A percentile compares a stretch with the other conserved stretches of the same genome.
phyloP scores from a whole-genome alignment of 768 basidiomycete genomes.

The Daedaleopsis nitida region DNA sequence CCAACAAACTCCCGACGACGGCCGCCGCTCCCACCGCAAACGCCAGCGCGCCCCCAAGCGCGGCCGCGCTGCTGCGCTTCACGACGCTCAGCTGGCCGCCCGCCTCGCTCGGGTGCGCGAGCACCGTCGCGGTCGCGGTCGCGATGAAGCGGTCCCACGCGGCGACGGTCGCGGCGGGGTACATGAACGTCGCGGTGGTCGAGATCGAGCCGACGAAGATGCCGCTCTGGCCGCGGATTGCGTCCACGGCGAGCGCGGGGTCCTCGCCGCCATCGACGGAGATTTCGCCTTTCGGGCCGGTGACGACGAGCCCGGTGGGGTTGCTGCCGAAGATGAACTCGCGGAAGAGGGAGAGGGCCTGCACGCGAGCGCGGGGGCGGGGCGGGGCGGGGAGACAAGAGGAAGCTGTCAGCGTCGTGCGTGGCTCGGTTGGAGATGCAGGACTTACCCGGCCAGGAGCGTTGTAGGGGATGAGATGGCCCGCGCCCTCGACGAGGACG shows the following conservation, averaged over 20 bases:
- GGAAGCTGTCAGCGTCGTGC: not conserved
- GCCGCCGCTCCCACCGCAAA: not conserved
- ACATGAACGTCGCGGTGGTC: conserved; percentile 26
- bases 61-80: not conserved
- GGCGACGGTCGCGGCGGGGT: conserved; percentile 33
- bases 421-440: conserved; percentile 31
- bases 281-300: conserved; percentile 22
- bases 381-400: not conserved
- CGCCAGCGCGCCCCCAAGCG: not conserved
- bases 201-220: conserved; percentile 53
- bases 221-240: conserved; percentile 56
- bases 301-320: conserved; percentile 55
- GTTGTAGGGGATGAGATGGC: conserved; percentile 41
- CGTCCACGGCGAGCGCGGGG: conserved; percentile 43
- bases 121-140: conserved; percentile 24
- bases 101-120: not conserved
- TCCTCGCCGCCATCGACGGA: conserved; percentile 54
- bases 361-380: not conserved
- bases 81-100: not conserved
- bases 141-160: conserved; percentile 34
- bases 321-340: conserved; percentile 72
- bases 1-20: conserved; percentile 6
- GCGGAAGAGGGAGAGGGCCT: conserved; percentile 64
- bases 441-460: conserved; percentile 50
- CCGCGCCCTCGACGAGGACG: conserved; percentile 38